Conservation (phyloP, 768 basidiomycete species). For the Boletus sp. region DNA sequence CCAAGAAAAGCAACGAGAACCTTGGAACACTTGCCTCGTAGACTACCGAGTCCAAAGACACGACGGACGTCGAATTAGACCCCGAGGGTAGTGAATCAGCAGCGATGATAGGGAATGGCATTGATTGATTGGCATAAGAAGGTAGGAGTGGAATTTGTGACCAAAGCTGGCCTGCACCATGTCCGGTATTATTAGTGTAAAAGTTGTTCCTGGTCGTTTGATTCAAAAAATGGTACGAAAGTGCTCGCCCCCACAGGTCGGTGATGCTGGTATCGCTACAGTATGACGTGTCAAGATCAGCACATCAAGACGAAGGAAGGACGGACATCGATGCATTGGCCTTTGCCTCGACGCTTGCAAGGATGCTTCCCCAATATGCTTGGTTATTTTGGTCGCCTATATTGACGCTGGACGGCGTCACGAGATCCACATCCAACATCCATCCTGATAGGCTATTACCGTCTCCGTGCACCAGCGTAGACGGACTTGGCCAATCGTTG, state of each 20-base stretch:
- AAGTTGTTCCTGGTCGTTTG: conserved; percentile 59
- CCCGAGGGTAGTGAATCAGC: conserved; percentile 52
- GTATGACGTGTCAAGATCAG: background rate
- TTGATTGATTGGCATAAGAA: conserved; percentile 45
- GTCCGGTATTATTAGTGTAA: conserved; percentile 54
- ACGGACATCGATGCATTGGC: conserved; percentile 54
- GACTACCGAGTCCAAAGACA: conserved; percentile 45
- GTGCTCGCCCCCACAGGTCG: conserved; percentile 62
- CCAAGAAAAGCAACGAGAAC: conserved; percentile 4
- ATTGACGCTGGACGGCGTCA: conserved; percentile 51
- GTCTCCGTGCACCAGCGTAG: conserved; percentile 61
- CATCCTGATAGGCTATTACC: conserved; percentile 47
- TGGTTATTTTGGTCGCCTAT: conserved; percentile 48
- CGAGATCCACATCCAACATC: conserved; percentile 55
- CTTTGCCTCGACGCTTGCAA: conserved; percentile 56
- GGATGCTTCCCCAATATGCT: conserved; percentile 50
- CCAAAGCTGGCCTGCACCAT: conserved; percentile 76
- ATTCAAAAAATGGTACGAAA: conserved; percentile 74
- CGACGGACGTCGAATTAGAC: conserved; percentile 41
- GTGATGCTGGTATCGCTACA: conserved; percentile 61
- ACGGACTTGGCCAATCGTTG: conserved; percentile 60
- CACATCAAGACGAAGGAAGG: background rate
- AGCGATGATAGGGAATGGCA: conserved; percentile 69
- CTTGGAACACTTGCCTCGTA: conserved; percentile 48
- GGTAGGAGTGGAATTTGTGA: conserved; percentile 53